phyloP scores from a whole-genome alignment of 768 basidiomycete species.

The Boletellus emodensis region DNA sequence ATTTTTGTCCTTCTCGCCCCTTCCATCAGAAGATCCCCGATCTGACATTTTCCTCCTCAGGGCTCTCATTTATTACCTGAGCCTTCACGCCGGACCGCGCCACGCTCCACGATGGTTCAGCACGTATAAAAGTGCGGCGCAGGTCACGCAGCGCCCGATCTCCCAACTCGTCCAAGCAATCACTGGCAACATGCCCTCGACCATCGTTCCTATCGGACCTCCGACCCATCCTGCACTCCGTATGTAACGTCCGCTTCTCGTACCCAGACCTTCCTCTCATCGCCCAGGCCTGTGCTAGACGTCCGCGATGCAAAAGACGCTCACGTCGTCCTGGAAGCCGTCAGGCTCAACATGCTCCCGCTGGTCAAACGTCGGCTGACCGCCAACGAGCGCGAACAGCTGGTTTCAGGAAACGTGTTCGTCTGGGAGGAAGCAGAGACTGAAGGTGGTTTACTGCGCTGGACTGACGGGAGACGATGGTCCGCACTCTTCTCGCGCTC shows the following conservation, averaged over 20 bases:
- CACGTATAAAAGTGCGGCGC: slow-evolving; percentile 23
- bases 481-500: slow-evolving; percentile 22
- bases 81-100: slow-evolving; percentile 12
- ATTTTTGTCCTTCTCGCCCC: slow-evolving; percentile 17
- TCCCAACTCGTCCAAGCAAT: slow-evolving; percentile 2
- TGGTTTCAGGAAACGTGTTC: slow-evolving; percentile 71
- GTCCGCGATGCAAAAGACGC: slow-evolving; percentile 79
- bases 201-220: slow-evolving; percentile 19
- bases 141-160: slow-evolving; percentile 4
- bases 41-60: slow-evolving; percentile 17
- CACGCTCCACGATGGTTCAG: slow-evolving; percentile 13
- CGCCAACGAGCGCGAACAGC: slow-evolving; percentile 62
- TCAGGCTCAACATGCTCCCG: slow-evolving; percentile 64
- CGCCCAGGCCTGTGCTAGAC: slow-evolving; percentile 38
- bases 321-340: slow-evolving; percentile 72
- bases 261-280: neutral
- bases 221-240: slow-evolving; percentile 31
- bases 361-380: slow-evolving; percentile 69
- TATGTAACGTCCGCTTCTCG: slow-evolving; percentile 13
- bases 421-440: slow-evolving; percentile 84
- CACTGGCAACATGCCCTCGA: slow-evolving; percentile 11
- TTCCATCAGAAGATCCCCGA: slow-evolving; percentile 19
- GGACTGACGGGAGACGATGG: slow-evolving; percentile 84
- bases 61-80: slow-evolving; percentile 17
- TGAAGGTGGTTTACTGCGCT: slow-evolving; percentile 63